These are phyloP conservation scores for Haplosporangium sp. DNA, from an alignment of 371 early-diverging fungal species.

Conservation along the genomic window DNA sequence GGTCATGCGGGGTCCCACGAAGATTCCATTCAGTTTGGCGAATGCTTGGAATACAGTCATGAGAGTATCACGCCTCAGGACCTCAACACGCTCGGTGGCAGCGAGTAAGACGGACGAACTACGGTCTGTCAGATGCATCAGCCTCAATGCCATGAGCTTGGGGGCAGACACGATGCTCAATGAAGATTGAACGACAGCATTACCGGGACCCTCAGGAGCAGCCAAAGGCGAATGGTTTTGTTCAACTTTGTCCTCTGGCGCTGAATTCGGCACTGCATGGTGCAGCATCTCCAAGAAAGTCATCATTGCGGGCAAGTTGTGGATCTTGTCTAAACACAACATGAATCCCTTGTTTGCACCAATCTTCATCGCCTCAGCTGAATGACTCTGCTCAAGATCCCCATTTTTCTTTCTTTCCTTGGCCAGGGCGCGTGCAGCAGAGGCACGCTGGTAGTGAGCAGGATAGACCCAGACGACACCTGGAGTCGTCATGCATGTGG, in stretches of 20 bases:
- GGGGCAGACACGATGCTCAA: not conserved
- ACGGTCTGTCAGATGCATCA: constrained; percentile 82
- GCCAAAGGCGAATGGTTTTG: constrained; percentile 58
- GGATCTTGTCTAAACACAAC: constrained; percentile 75
- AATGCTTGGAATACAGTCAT: constrained; percentile 83
- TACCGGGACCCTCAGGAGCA: constrained; percentile 51
- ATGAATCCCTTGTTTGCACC: constrained; percentile 54
- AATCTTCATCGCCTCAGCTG: constrained; percentile 12
- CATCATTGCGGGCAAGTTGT: constrained; percentile 82
- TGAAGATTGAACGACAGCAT: not conserved
- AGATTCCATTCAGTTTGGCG: constrained; percentile 73
- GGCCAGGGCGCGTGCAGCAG: constrained; percentile 25
- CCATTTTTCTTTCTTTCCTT: constrained; percentile 20
- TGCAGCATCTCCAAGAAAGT: constrained; percentile 58
- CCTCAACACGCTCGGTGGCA: constrained; percentile 66
- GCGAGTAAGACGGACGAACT: constrained; percentile 82
- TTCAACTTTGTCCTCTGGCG: constrained; percentile 15
- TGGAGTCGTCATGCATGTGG: constrained; percentile 88
- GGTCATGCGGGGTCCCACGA: constrained; percentile 56
- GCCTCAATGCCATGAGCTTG: constrained; percentile 66
- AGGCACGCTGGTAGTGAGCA: constrained; percentile 61
- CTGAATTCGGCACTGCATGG: constrained; percentile 15
- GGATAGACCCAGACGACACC: constrained; percentile 72
- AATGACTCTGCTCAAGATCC: constrained; percentile 17
- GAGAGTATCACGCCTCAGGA: constrained; percentile 75